Evolutionary conservation across 2,329 filamentous ascomycete species (phyloP).

Genomic region (Apiospora arundinis): DNA sequence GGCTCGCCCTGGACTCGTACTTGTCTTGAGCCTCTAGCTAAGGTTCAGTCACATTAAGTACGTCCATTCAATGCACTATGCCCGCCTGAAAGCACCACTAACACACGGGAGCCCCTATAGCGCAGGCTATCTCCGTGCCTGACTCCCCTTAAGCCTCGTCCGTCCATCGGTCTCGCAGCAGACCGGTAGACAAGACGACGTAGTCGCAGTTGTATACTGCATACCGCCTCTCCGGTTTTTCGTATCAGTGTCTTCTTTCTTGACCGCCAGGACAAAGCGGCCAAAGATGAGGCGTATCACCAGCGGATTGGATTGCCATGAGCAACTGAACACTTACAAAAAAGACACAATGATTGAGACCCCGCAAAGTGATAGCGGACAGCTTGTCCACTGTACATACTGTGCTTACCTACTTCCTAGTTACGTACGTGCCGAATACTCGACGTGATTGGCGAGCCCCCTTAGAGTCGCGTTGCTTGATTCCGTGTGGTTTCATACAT

Average conservation of each 20-base stretch:
- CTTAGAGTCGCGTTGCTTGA: constrained; percentile 15
- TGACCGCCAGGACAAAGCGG: too few species aligned
- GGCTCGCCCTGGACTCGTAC: constrained; percentile 1
- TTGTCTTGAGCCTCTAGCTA: constrained; percentile 8
- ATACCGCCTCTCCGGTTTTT: too few species aligned
- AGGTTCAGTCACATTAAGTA: constrained; percentile 18
- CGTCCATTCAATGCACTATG: neutral
- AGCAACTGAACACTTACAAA: neutral
- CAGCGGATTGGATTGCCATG: neutral
- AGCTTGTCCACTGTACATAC: neutral
- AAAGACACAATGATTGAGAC: neutral
- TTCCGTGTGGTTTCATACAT: constrained; percentile 9
- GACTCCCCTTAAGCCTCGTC: neutral
- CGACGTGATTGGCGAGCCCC: neutral
- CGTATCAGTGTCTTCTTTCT: too few species aligned
- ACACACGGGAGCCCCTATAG: constrained; percentile 4
- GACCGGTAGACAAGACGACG: too few species aligned
- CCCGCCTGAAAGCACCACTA: constrained; percentile 1
- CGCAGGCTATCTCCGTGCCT: neutral
- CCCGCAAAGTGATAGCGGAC: neutral
- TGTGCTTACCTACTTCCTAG: neutral
- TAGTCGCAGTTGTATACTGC: too few species aligned
- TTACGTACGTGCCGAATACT: neutral
- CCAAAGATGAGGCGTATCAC: too few species aligned
- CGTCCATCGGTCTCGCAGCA: neutral